phyloP scores from a whole-genome alignment of 2,329 filamentous ascomycete species.

The Aspergillus flavus region DNA sequence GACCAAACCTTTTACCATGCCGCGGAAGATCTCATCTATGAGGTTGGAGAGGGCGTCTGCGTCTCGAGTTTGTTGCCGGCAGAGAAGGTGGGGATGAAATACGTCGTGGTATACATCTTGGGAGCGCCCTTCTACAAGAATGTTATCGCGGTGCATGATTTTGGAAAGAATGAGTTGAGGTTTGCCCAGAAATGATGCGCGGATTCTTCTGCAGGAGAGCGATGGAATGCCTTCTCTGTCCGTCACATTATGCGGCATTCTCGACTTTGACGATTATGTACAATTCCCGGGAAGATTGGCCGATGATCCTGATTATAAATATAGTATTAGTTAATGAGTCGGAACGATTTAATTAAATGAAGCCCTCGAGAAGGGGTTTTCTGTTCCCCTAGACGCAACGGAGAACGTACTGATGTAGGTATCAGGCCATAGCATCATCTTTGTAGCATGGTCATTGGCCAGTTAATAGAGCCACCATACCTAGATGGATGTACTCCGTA shows the following conservation, averaged over 20 bases:
- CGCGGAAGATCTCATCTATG: slow-evolving; percentile 34
- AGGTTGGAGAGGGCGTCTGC: slow-evolving; percentile 20
- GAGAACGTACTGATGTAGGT: too few relatives aligned
- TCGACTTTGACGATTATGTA: background rate
- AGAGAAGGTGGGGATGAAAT: slow-evolving; percentile 32
- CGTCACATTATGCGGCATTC: background rate
- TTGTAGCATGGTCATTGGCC: too few relatives aligned
- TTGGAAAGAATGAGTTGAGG: slow-evolving; percentile 50
- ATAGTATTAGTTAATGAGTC: background rate
- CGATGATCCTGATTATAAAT: too few relatives aligned
- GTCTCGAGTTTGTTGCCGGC: slow-evolving; percentile 30
- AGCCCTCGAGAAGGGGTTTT: too few relatives aligned
- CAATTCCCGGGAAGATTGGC: background rate
- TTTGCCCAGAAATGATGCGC: slow-evolving; percentile 37
- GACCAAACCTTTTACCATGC: slow-evolving; percentile 38
- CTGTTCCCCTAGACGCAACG: too few relatives aligned
- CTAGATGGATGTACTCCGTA: too few relatives aligned
- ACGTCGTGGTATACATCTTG: slow-evolving; percentile 41
- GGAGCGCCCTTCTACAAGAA: slow-evolving; percentile 55
- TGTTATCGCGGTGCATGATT: slow-evolving; percentile 55
- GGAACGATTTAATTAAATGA: too few relatives aligned
- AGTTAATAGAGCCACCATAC: too few relatives aligned
- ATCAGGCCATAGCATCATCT: too few relatives aligned
- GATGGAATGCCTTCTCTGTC: background rate
- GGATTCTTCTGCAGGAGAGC: background rate